Percentiles rank a stretch among this genome's conserved stretches.
These are phyloP conservation scores for Aspergillus kassunensis DNA, from an alignment of 495 filamentous ascomycete genomes.

Conservation along the genomic window DNA sequence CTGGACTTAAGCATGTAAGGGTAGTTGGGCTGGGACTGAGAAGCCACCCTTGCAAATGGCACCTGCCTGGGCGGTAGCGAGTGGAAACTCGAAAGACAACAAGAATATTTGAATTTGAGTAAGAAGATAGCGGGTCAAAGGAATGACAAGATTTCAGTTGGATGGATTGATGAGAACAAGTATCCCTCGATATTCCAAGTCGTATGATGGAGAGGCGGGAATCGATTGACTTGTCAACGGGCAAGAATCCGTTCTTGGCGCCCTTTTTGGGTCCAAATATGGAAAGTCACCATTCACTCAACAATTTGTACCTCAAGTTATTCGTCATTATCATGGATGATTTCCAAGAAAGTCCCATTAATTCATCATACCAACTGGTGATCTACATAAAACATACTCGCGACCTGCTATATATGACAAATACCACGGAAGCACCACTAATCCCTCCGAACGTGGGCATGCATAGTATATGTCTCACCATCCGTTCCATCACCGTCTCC, in stretches of 20 bases:
- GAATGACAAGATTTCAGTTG: neutral
- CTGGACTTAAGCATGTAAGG: constrained; percentile 8
- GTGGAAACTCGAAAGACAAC: neutral
- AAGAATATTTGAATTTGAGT: neutral
- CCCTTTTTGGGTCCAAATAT: neutral
- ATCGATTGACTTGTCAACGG: constrained; percentile 1
- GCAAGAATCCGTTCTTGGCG: constrained; percentile 3
- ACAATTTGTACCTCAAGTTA: too few species aligned
- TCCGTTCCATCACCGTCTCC: constrained; percentile 37
- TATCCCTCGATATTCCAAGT: too few species aligned
- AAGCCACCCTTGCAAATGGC: constrained; percentile 10
- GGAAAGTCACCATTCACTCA: neutral
- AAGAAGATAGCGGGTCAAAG: neutral
- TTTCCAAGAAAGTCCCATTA: too few species aligned
- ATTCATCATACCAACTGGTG: neutral
- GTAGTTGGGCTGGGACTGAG: neutral
- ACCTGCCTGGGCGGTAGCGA: constrained; percentile 2
- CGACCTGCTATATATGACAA: constrained; percentile 13
- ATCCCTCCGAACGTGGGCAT: constrained; percentile 35
- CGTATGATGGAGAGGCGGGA: constrained; percentile 3
- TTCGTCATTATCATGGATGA: too few species aligned
- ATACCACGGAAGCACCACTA: too few species aligned
- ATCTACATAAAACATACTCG: constrained; percentile 8
- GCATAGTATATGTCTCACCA: constrained; percentile 43
- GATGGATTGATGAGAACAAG: neutral